Base-by-base conservation (phyloP, 2,329 filamentous ascomycete genomes). In the Scedosporium apiospermum region DNA sequence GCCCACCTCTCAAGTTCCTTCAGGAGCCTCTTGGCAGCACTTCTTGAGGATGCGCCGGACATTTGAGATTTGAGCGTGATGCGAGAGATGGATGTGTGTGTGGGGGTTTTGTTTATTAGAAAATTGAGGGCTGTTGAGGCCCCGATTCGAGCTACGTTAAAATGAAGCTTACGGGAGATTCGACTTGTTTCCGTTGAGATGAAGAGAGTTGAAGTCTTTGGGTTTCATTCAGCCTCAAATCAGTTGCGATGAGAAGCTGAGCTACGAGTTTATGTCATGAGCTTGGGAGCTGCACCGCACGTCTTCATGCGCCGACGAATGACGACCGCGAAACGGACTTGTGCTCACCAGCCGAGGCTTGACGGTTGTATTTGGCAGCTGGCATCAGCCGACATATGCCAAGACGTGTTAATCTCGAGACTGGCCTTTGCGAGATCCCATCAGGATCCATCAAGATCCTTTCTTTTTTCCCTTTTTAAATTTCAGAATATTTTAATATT, bases 1-100 rank as follows among this genome's bases (percentile, higher is more conserved):
- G 76, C 75, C 81, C 79, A 85, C 42, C 73, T 75, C 38, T 80
- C 78, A 61, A 87, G 75, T 71, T 88, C 85, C 69, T 81, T 82
- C 65, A 86, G 71, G 64, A 88, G 77, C 26, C 85, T 80, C 69
- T 81, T 82, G 38, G 80, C 76, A 23, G 84, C 83, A 66, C 73
- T 55, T 57, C 57, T 21, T 7, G 42, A 49, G 27, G 61, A 53
- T 10, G 61, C 42, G 27, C 57, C 44, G 18, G 51, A 41, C 60
- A 62, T 62, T 55, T 23, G 51, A 55, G 51, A 49, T n/a, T 21
- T 7, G 44, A n/a, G 9, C 21, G 44, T 6, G 16, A 23, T 6
- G 44, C n/a, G 16, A 18, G 44, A 49, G 3, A 23, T n/a, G 14
- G 10, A n/a, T n/a, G n/a, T 23, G 6, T 23, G 14, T 2, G 7